These are phyloP conservation scores for Hordeum marinum DNA, from an alignment of 176 grass and related monocot genomes.

Conservation along the genomic window DNA sequence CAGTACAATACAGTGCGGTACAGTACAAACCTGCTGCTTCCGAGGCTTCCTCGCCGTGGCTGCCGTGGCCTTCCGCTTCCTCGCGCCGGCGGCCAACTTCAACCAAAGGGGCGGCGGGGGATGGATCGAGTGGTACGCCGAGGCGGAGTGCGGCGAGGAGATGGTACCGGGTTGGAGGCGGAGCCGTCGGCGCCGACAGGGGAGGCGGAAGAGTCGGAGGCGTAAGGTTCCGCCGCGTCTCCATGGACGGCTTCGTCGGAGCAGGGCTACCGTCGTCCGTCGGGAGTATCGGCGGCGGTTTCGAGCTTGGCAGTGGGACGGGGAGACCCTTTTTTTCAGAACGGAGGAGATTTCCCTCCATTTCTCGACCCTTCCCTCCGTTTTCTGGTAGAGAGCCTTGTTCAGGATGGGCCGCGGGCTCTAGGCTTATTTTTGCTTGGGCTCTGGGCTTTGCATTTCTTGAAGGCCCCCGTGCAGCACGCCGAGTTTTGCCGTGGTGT, in stretches of 20 bases:
- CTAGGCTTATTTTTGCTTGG: no score
- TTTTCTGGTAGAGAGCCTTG: neutral
- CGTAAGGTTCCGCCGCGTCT: neutral
- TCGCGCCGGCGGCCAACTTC: neutral
- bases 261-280: neutral
- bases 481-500: no score
- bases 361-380: neutral
- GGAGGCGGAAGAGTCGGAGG: neutral
- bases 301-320: neutral
- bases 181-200: neutral
- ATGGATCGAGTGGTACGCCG: neutral
- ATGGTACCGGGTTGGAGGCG: neutral
- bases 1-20: neutral
- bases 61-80: conserved; percentile 1
- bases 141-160: neutral
- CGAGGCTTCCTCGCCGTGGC: neutral
- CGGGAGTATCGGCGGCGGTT: neutral
- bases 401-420: neutral
- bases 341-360: neutral
- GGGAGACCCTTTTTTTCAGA: no score
- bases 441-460: no score
- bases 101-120: neutral
- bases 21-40: neutral
- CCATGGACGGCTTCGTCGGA: neutral
- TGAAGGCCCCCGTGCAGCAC: no score